Conservation (phyloP, 129 eudicot species). For the Smallanthus sonchifolius region DNA sequence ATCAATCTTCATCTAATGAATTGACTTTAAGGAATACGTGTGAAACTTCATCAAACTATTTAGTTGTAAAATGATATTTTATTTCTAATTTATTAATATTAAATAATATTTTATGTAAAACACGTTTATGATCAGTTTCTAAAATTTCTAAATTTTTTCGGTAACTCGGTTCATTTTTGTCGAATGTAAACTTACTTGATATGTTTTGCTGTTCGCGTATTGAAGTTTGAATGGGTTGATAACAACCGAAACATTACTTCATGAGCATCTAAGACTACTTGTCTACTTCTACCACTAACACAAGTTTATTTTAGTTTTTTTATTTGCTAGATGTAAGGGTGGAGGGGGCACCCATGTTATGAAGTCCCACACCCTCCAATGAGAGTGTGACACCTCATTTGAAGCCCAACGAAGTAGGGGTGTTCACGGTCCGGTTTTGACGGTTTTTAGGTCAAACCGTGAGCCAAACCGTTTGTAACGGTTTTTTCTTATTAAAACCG, state of each 20-base stretch:
- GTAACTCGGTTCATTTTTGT: background rate
- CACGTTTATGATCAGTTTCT: background rate
- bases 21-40: background rate
- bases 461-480: no score
- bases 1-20: conserved; percentile 16
- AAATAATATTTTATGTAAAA: background rate
- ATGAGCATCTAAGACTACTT: background rate
- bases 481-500: no score
- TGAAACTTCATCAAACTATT: background rate
- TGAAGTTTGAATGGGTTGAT: background rate
- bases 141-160: background rate
- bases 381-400: no score
- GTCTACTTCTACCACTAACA: background rate
- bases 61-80: conserved; percentile 1
- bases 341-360: no score
- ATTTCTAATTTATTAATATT: background rate
- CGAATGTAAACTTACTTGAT: background rate
- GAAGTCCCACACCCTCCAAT: no score
- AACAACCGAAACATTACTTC: background rate
- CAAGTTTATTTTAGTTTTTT: background rate
- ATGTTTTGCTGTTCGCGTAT: background rate
- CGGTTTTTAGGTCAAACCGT: no score
- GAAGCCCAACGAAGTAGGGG: no score
- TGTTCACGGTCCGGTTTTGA: no score
- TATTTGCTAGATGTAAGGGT: no score